Conservation (phyloP, 2,329 filamentous ascomycete genomes). For the Exophiala sp. region DNA sequence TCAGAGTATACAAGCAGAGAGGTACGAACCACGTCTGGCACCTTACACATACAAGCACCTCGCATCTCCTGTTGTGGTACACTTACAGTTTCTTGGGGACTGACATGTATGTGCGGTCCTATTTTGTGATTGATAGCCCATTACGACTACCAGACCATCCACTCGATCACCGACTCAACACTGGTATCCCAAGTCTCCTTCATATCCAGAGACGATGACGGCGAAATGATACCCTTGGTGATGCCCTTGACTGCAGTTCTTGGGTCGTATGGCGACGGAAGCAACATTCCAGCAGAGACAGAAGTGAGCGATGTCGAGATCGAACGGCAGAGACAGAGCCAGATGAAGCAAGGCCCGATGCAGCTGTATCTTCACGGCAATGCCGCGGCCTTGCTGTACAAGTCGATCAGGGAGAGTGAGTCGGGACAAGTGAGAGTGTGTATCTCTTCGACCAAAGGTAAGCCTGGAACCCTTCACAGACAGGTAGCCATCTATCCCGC, state of each 20-base stretch:
- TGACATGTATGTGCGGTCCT: not conserved
- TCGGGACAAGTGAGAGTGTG: not conserved
- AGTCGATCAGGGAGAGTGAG: constrained; percentile 1
- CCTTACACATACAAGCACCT: too few relatives aligned
- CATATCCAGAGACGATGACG: not conserved
- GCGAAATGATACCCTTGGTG: not conserved
- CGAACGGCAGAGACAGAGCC: not conserved
- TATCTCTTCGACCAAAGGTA: constrained; percentile 1
- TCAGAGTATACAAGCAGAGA: constrained; percentile 1
- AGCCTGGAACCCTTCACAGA: too few relatives aligned
- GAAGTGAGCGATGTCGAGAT: not conserved
- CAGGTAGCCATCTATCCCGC: too few relatives aligned
- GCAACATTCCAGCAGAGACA: not conserved
- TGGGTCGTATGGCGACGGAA: not conserved
- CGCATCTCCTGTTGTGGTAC: too few relatives aligned
- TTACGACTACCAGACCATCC: constrained; percentile 1
- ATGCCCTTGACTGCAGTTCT: constrained; percentile 1
- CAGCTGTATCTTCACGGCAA: constrained; percentile 1
- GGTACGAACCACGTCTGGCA: not conserved
- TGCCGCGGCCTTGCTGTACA: not conserved
- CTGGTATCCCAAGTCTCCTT: constrained; percentile 1
- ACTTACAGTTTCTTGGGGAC: too few relatives aligned
- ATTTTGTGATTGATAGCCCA: not conserved
- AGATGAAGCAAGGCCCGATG: not conserved
- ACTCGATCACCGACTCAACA: constrained; percentile 1